These are phyloP conservation scores for Pichia thaimueangensis DNA, from an alignment of 805 yeast species.

Conservation along the genomic window DNA sequence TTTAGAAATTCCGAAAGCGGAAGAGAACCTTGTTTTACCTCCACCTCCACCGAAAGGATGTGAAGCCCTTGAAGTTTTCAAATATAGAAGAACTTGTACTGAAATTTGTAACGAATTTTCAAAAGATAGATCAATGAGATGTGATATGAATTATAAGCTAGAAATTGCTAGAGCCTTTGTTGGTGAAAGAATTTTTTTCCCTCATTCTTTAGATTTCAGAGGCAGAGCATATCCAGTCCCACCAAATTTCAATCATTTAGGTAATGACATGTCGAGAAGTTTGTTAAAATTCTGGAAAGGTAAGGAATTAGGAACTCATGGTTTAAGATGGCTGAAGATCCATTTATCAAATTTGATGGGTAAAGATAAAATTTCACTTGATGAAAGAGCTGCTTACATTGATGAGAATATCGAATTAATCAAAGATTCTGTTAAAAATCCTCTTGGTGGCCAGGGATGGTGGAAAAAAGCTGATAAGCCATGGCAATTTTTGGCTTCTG, in stretches of 20 bases:
- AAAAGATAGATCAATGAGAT: conserved; percentile 74
- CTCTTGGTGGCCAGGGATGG: conserved; percentile 51
- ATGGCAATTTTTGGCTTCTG: conserved; percentile 73
- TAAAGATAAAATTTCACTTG: conserved; percentile 62
- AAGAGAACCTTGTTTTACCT: conserved; percentile 42
- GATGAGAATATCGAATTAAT: conserved; percentile 52
- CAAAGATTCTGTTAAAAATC: conserved; percentile 53
- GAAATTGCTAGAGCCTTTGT: conserved; percentile 92
- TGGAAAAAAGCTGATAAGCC: conserved; percentile 77
- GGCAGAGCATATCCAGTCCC: conserved; percentile 81
- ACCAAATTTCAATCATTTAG: conserved; percentile 75
- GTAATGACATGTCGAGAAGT: conserved; percentile 72
- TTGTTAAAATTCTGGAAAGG: conserved; percentile 74
- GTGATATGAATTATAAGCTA: conserved; percentile 87
- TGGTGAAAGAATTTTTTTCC: conserved; percentile 73
- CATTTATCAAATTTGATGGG: conserved; percentile 73
- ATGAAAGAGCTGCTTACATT: conserved; percentile 54
- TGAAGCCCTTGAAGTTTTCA: conserved; percentile 65
- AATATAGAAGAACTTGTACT: conserved; percentile 60
- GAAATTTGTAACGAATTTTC: conserved; percentile 54
- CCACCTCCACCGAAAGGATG: conserved; percentile 53
- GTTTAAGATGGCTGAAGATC: conserved; percentile 68
- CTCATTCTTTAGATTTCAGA: conserved; percentile 76
- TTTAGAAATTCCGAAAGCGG: conserved; percentile 61
- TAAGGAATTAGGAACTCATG: conserved; percentile 54